phyloP scores from a whole-genome alignment of 106 monocot species.

The Hemerocallis citrina region DNA sequence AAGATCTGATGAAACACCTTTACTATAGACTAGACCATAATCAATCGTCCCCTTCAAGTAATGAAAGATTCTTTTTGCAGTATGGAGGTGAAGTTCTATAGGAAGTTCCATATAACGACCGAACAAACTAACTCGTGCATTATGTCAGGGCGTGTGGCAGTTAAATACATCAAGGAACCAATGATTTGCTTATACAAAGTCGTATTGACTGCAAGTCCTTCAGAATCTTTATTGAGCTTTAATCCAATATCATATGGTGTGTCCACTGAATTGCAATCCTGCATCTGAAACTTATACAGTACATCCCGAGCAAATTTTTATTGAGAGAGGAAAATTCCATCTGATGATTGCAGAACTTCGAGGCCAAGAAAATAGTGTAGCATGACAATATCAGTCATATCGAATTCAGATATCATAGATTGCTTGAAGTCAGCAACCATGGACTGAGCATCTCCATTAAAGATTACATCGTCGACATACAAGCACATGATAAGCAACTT shows the following conservation, averaged over 20 bases:
- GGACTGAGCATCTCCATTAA: background rate
- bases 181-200: conserved; percentile 20
- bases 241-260: background rate
- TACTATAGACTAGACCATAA: conserved; percentile 5
- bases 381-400: background rate
- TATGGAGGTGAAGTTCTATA: background rate
- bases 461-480: conserved; percentile 11
- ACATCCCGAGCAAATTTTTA: conserved; percentile 1
- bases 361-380: conserved; percentile 1
- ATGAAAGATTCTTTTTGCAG: conserved; percentile 11
- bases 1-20: background rate
- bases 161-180: conserved; percentile 18
- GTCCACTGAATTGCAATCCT: conserved; percentile 7
- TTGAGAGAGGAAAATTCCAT: conserved; percentile 12
- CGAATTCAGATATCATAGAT: background rate
- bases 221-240: conserved; percentile 6
- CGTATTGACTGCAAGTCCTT: no score
- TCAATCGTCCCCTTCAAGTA: conserved; percentile 13
- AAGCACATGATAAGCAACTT: background rate
- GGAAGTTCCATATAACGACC: background rate
- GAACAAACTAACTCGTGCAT: background rate
- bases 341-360: background rate
- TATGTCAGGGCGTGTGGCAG: conserved; percentile 20
- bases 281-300: conserved; percentile 5
- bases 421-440: conserved; percentile 1